These are phyloP conservation scores for Nigrospora oryzae DNA, from an alignment of 2,329 filamentous ascomycete species.

Conservation along the genomic window DNA sequence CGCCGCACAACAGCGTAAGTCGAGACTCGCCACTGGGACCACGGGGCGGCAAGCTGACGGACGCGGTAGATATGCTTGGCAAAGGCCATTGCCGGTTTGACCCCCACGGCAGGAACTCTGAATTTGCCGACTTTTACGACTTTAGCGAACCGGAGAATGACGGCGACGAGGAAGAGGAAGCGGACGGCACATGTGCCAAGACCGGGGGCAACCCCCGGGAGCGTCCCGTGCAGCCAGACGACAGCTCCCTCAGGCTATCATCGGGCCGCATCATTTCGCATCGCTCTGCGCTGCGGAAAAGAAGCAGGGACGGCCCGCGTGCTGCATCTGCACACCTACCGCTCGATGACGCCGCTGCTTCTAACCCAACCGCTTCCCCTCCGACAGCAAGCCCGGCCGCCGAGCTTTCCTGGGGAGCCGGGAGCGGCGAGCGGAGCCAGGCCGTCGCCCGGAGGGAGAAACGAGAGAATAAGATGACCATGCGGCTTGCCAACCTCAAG, in stretches of 20 bases:
- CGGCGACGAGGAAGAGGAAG: slow-evolving; percentile 1
- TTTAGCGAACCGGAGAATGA: slow-evolving; percentile 5
- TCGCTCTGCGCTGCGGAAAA: slow-evolving; percentile 6
- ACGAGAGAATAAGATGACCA: slow-evolving; percentile 6
- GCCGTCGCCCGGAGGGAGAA: slow-evolving; percentile 7
- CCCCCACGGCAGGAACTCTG: slow-evolving; percentile 21
- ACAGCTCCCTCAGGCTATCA: slow-evolving; percentile 21
- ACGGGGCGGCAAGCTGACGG: not conserved
- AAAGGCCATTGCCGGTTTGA: slow-evolving; percentile 40
- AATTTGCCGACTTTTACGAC: slow-evolving; percentile 33
- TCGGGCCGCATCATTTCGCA: slow-evolving; percentile 26
- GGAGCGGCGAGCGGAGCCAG: not conserved
- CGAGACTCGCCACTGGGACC: not conserved
- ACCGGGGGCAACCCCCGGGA: not conserved
- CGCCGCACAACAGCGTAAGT: not conserved
- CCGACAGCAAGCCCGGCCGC: too few relatives aligned
- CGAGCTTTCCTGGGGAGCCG: not conserved
- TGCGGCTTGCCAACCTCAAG: slow-evolving; percentile 17
- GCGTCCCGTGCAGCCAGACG: slow-evolving; percentile 7
- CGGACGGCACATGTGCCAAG: not conserved
- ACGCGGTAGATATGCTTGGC: slow-evolving; percentile 29
- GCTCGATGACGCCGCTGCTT: too few relatives aligned
- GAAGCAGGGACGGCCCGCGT: not conserved
- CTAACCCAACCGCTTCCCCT: too few relatives aligned
- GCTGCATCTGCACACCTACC: too few relatives aligned